Evolutionary conservation across 2,329 filamentous ascomycete species (phyloP).

Genomic region (Hortaea werneckii): DNA sequence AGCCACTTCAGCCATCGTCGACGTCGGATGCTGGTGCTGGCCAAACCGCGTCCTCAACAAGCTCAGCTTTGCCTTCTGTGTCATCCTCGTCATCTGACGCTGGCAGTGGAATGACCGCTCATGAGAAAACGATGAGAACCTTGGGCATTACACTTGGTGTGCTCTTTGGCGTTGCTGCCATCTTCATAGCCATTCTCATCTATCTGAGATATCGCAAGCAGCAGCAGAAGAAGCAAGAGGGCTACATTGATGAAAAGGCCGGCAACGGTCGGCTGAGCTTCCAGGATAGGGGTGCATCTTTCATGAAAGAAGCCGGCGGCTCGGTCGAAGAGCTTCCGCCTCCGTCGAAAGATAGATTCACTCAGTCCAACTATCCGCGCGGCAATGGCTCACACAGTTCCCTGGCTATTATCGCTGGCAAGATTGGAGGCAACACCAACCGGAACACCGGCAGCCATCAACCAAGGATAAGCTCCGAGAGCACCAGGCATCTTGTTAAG

Average conservation of each 20-base stretch:
- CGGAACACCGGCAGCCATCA: conserved; percentile 32
- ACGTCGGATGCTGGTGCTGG: conserved; percentile 20
- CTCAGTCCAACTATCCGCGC: not conserved
- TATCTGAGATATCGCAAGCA: conserved; percentile 52
- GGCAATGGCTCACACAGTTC: conserved; percentile 25
- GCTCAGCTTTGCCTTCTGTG: conserved; percentile 22
- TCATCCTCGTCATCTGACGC: conserved; percentile 26
- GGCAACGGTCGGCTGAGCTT: conserved; percentile 35
- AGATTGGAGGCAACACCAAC: conserved; percentile 37
- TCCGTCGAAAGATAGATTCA: conserved; percentile 7
- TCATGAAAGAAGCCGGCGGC: conserved; percentile 42
- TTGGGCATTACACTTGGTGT: conserved; percentile 74
- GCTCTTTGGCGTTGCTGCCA: conserved; percentile 60
- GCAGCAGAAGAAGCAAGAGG: conserved; percentile 40
- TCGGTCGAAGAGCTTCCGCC: conserved; percentile 23
- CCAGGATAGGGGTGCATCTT: conserved; percentile 40
- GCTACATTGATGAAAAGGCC: conserved; percentile 33
- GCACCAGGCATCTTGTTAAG: conserved; percentile 50
- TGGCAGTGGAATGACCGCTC: conserved; percentile 25
- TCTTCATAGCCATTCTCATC: conserved; percentile 65
- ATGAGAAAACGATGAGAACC: conserved; percentile 47
- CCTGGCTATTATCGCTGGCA: conserved; percentile 44
- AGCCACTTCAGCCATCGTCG: conserved; percentile 18
- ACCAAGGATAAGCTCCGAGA: conserved; percentile 47
- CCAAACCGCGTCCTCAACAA: conserved; percentile 21